A percentile compares a stretch with the other conserved stretches of the same genome.
Evolutionary conservation across 2,329 filamentous ascomycete genomes (phyloP).

Genomic region (Apiospora koreana): DNA sequence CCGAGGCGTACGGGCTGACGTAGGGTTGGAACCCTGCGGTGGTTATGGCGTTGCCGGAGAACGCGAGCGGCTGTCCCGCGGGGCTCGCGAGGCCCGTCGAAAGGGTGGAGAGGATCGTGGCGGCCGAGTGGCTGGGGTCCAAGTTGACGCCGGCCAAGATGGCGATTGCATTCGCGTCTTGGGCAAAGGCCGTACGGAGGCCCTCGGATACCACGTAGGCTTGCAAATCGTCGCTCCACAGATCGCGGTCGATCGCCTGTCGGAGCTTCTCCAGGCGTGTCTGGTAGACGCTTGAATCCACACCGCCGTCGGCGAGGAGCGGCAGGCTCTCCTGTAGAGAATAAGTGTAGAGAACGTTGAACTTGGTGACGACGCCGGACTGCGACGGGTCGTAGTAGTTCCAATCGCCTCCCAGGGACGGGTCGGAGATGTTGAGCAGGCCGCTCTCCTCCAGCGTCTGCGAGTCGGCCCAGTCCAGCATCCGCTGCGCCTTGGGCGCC

Average conservation of each 20-base stretch:
- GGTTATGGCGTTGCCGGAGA: not conserved
- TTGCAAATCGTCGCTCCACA: slow-evolving; percentile 27
- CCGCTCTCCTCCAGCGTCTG: slow-evolving; percentile 23
- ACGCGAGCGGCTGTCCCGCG: slow-evolving; percentile 14
- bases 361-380: slow-evolving; percentile 30
- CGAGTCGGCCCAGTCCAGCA: slow-evolving; percentile 37
- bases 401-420: slow-evolving; percentile 34
- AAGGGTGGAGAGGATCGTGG: slow-evolving; percentile 22
- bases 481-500: slow-evolving; percentile 27
- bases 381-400: slow-evolving; percentile 36
- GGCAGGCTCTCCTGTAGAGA: slow-evolving; percentile 28
- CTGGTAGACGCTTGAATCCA: slow-evolving; percentile 22
- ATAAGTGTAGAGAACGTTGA: slow-evolving; percentile 35
- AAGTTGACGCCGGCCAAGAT: slow-evolving; percentile 30
- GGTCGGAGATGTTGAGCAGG: slow-evolving; percentile 29
- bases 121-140: slow-evolving; percentile 17
- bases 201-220: slow-evolving; percentile 28
- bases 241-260: slow-evolving; percentile 24
- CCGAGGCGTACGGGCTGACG: slow-evolving; percentile 24
- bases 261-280: slow-evolving; percentile 26
- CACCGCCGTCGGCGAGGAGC: slow-evolving; percentile 23
- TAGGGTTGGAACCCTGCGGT: slow-evolving; percentile 14
- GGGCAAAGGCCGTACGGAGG: slow-evolving; percentile 24
- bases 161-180: slow-evolving; percentile 34
- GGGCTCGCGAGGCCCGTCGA: slow-evolving; percentile 15